phyloP scores from a whole-genome alignment of 148 eudicot species.

The Hydrangea macrophylla region DNA sequence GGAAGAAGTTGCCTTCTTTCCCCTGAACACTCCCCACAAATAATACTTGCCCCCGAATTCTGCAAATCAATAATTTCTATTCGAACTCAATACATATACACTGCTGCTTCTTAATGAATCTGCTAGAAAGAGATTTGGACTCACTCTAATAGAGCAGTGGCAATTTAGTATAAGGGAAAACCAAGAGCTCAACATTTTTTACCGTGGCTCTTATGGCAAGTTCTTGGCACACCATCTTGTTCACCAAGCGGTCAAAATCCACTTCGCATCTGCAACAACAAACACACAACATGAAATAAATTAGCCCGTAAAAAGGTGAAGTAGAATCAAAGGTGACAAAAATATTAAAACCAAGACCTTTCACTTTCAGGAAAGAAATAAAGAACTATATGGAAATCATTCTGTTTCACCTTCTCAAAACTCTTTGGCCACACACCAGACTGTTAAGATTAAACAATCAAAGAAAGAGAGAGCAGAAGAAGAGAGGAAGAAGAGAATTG shows the following conservation, averaged over 20 bases:
- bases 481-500: too few relatives aligned
- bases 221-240: slow-evolving; percentile 46
- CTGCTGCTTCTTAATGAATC: not conserved
- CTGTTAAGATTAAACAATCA: too few relatives aligned
- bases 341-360: slow-evolving; percentile 23
- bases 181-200: slow-evolving; percentile 46
- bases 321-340: not conserved
- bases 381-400: slow-evolving; percentile 39
- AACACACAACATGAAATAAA: not conserved
- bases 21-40: slow-evolving; percentile 63
- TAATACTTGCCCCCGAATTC: slow-evolving; percentile 53
- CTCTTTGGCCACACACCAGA: slow-evolving; percentile 58
- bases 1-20: slow-evolving; percentile 19
- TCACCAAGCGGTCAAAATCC: slow-evolving; percentile 41
- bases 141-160: slow-evolving; percentile 39
- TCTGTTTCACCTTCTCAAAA: slow-evolving; percentile 39
- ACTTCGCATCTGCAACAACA: slow-evolving; percentile 26
- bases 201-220: slow-evolving; percentile 50
- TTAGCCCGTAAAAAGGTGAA: not conserved
- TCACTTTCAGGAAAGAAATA: slow-evolving; percentile 47
- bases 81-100: not conserved
- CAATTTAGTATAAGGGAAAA: slow-evolving; percentile 54
- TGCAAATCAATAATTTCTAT: slow-evolving; percentile 19
- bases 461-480: too few relatives aligned
- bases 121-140: not conserved